Percentiles rank a stretch among this genome's conserved stretches.
Evolutionary conservation across 306 rosid genomes (phyloP).

Genomic region (Acacia melanoxylon): DNA sequence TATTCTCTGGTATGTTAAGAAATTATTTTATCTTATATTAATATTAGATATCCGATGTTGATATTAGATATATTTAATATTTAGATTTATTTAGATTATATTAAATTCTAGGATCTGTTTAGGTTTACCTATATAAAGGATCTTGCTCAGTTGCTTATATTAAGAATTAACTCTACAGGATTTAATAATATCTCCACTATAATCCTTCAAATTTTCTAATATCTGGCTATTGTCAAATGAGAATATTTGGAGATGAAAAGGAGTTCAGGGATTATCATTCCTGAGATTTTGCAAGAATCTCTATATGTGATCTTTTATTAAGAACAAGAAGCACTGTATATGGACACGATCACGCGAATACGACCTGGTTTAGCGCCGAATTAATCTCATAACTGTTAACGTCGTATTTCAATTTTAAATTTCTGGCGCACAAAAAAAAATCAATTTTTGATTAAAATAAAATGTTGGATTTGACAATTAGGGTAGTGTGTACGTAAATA

Average conservation of each 20-base stretch:
- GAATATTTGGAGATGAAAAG: background rate
- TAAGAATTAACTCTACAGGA: too few relatives aligned
- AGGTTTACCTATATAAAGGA: too few relatives aligned
- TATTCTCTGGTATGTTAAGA: background rate
- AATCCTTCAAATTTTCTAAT: too few relatives aligned
- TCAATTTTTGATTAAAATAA: background rate
- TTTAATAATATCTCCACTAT: too few relatives aligned
- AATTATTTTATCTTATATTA: too few relatives aligned
- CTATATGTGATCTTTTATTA: background rate
- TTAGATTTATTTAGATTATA: too few relatives aligned
- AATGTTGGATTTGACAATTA: background rate
- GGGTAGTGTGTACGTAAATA: background rate
- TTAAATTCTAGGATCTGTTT: too few relatives aligned
- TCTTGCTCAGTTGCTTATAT: too few relatives aligned
- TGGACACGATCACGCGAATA: background rate
- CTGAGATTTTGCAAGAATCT: background rate
- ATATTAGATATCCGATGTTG: too few relatives aligned
- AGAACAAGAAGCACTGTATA: background rate
- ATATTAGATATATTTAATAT: too few relatives aligned
- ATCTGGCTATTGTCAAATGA: background rate
- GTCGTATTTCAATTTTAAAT: background rate
- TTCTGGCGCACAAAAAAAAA: too few relatives aligned
- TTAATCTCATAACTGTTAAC: background rate
- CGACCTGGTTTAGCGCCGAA: background rate
- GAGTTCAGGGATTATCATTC: background rate